Evolutionary conservation across 1,284 basidiomycete genomes (phyloP), one percentile per base, ranked within the genome.

Genomic region (Marasmius oreades): DNA sequence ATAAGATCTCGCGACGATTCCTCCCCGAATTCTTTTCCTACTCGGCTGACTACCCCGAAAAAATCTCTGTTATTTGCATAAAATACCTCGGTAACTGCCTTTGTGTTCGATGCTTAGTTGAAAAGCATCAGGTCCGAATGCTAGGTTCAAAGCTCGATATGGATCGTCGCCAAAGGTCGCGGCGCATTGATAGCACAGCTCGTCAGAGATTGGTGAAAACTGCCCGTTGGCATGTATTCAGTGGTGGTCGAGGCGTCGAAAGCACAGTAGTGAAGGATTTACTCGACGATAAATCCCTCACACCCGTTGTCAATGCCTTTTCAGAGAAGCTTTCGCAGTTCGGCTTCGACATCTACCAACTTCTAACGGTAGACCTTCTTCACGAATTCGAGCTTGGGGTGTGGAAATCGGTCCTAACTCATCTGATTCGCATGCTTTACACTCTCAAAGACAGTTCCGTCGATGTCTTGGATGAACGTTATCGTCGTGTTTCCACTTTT

Each of bases 1-100:
- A 71, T 51, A 58, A 57, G 2, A 57, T 65, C 2, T n/a, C 8
- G 0, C 39, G 64, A 1, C 31, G 54, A 1, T n/a, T 66, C 0
- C 70, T 59, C 22, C 61, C 62, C 14, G 47, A 58, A 0, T 62
- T 70, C 14, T 64, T 67, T 6, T 65, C 61, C 0, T 69, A 68
- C 43, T 64, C 63, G 0, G 66, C 66, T 0, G 64, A 70, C 39
- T 71, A 72, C 55, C 67, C 66, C 1, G 65, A 72, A 59, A 71
- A 70, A 69, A 67, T 48, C 53, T 63, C 16, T 66, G 67, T 1
- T 18, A 55, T 6, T 68, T 54, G 47, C 66, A 63, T 2, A 70
- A 69, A 51, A n/a, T 66, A 67, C 11, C 47, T 61, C 31, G 71
- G 70, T 53, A 16, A 20, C 44, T 61, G n/a, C n/a, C n/a, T n/a